These are phyloP conservation scores for Plasmodium reichenowi DNA, from an alignment of 169 alveolate genomes.

Conservation along the genomic window DNA sequence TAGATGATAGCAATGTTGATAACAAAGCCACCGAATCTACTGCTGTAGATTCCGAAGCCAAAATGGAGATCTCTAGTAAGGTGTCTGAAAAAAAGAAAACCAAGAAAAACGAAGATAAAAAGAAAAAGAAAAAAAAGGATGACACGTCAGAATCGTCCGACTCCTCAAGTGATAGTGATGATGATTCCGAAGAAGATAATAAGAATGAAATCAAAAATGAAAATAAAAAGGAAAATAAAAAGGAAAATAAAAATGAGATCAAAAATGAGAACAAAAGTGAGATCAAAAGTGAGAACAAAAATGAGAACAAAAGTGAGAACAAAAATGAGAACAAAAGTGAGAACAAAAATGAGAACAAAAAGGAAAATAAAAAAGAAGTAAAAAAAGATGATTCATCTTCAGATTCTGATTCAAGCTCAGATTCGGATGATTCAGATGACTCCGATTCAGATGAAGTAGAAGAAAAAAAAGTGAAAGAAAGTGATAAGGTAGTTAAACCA, in stretches of 20 bases:
- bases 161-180: conserved; percentile 24
- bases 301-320: not conserved
- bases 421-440: not conserved
- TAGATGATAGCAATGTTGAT: conserved; percentile 20
- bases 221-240: not conserved
- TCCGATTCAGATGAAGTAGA: conserved; percentile 14
- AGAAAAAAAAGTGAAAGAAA: not conserved
- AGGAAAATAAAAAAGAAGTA: not conserved
- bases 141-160: conserved; percentile 24
- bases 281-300: not conserved
- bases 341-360: not conserved
- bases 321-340: not conserved
- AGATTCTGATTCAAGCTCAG: not conserved
- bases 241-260: not conserved
- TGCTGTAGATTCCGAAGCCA: conserved; percentile 65
- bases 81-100: conserved; percentile 18
- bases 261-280: not conserved
- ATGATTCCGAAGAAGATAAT: not conserved
- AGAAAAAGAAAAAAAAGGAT: conserved; percentile 10
- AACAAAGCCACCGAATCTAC: conserved; percentile 56
- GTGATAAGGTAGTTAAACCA: no score
- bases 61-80: not conserved
- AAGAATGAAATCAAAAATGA: not conserved
- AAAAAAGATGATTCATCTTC: not conserved
- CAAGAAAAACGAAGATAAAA: conserved; percentile 14